Conservation (phyloP, 768 basidiomycete species). For the Artomyces pyxidatus region DNA sequence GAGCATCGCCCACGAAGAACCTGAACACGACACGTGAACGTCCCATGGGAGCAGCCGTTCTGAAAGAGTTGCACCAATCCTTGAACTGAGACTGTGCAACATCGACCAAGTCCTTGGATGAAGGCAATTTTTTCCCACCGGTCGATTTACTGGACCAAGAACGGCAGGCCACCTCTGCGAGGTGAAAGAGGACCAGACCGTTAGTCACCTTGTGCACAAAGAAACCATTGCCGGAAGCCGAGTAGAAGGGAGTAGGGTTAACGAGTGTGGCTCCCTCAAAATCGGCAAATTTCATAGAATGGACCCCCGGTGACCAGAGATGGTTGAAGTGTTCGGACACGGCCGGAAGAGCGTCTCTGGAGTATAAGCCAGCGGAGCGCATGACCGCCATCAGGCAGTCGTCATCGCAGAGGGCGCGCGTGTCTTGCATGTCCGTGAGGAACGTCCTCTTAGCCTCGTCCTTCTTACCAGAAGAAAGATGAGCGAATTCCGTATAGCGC, state of each 20-base stretch:
- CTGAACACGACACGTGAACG: conserved; percentile 23
- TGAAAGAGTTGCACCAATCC: conserved; percentile 26
- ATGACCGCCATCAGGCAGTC: conserved; percentile 4
- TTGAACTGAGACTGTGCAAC: conserved; percentile 28
- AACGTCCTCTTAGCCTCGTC: too few species aligned
- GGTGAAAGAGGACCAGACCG: conserved; percentile 35
- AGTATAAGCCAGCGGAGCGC: conserved; percentile 33
- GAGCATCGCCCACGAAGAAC: conserved; percentile 33
- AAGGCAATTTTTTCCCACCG: not conserved
- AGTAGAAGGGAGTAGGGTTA: conserved; percentile 42
- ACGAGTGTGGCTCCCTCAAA: conserved; percentile 21
- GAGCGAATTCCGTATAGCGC: conserved; percentile 7
- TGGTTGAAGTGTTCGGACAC: conserved; percentile 19
- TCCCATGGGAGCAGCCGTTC: conserved; percentile 6
- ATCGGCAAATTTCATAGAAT: conserved; percentile 17
- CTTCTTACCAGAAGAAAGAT: not conserved
- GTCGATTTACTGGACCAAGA: not conserved
- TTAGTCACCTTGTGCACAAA: conserved; percentile 37
- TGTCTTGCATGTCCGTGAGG: not conserved
- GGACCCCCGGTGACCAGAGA: conserved; percentile 38
- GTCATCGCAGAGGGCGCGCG: not conserved
- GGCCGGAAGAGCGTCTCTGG: conserved; percentile 10
- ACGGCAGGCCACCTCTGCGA: conserved; percentile 24
- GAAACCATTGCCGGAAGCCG: conserved; percentile 29
- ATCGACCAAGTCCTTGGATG: conserved; percentile 19